Percentiles rank a stretch among this genome's conserved stretches.
Conservation (phyloP, 2,329 filamentous ascomycete genomes). For the Apiospora malaysiana region DNA sequence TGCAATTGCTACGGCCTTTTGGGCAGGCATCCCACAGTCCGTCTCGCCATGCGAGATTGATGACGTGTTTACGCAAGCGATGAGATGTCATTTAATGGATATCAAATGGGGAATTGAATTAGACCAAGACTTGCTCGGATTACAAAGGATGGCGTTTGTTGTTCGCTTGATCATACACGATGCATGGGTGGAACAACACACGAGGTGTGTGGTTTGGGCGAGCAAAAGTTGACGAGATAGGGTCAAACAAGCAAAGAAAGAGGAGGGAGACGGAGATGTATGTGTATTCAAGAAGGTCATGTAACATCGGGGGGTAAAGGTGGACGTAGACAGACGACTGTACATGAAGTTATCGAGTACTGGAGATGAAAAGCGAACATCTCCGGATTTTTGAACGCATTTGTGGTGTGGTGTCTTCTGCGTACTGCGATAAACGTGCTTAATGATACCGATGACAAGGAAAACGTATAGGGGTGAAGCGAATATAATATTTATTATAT, state of each 20-base stretch:
- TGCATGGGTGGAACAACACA: conserved; percentile 1
- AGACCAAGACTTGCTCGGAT: conserved; percentile 16
- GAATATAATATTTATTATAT: no score
- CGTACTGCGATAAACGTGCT: no score
- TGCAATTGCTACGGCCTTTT: background rate
- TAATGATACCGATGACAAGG: background rate
- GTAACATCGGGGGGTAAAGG: conserved; percentile 7
- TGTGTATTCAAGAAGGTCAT: conserved; percentile 21
- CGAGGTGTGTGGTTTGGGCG: background rate
- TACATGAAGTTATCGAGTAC: conserved; percentile 20
- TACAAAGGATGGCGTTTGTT: conserved; percentile 20
- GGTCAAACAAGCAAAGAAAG: background rate
- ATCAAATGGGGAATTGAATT: conserved; percentile 19
- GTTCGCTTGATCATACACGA: conserved; percentile 14
- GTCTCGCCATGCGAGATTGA: background rate
- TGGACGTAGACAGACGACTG: conserved; percentile 18
- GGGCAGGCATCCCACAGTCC: conserved; percentile 2
- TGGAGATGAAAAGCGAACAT: conserved; percentile 1
- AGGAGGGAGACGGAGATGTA: background rate
- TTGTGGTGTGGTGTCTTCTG: no score
- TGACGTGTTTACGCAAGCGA: conserved; percentile 16
- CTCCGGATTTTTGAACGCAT: background rate
- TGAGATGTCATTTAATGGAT: conserved; percentile 18
- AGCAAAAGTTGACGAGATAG: conserved; percentile 1
- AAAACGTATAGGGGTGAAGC: background rate